phyloP scores from a whole-genome alignment of 2,329 filamentous ascomycete species.

The Alternaria sp. region DNA sequence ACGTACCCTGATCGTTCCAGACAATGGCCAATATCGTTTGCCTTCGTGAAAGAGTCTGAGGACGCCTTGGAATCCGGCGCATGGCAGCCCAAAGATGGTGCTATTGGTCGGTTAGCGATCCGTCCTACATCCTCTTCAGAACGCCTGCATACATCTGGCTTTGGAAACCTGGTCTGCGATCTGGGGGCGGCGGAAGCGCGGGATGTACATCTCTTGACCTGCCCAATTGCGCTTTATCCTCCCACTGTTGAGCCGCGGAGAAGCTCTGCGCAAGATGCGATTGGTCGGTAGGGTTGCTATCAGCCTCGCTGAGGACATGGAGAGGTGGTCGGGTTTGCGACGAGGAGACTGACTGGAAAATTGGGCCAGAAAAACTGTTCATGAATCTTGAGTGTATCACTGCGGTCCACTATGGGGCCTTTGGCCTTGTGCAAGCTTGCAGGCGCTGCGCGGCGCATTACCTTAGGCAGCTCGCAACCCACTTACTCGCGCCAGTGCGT shows the following conservation, averaged over 20 bases:
- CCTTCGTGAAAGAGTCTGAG: background rate
- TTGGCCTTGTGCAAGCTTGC: slow-evolving; percentile 8
- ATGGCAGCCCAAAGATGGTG: background rate
- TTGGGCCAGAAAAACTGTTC: background rate
- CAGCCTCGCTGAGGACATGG: background rate
- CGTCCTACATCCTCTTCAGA: slow-evolving; percentile 3
- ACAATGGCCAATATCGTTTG: slow-evolving; percentile 5
- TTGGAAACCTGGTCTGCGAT: slow-evolving; percentile 19
- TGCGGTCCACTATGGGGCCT: slow-evolving; percentile 12
- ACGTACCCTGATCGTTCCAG: slow-evolving; percentile 2
- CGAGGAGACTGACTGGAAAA: background rate
- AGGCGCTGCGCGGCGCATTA: slow-evolving; percentile 3
- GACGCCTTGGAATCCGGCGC: background rate
- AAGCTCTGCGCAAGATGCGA: background rate
- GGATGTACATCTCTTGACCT: slow-evolving; percentile 16
- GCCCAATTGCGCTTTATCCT: slow-evolving; percentile 1
- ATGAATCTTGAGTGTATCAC: slow-evolving; percentile 4
- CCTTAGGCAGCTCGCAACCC: background rate
- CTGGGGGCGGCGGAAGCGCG: slow-evolving; percentile 11
- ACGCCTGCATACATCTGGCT: slow-evolving; percentile 5
- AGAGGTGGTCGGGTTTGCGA: background rate
- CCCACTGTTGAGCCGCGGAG: slow-evolving; percentile 12
- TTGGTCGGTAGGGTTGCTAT: background rate
- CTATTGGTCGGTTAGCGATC: slow-evolving; percentile 15
- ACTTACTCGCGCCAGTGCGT: slow-evolving; percentile 6